Conservation (phyloP, 2,329 filamentous ascomycete species). For the Phialophora macrospora region DNA sequence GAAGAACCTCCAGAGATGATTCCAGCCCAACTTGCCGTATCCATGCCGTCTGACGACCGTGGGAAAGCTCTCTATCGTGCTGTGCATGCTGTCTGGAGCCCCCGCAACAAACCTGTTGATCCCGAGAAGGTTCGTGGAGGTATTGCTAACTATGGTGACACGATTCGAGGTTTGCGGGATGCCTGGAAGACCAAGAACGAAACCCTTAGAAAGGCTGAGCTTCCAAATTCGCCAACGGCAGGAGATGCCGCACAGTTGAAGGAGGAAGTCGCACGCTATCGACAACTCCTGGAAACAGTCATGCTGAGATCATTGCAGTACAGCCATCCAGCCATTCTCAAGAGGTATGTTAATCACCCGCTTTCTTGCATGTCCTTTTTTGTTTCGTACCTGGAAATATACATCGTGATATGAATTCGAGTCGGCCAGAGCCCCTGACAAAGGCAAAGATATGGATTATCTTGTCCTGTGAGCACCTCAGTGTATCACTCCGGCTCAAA, state of each 20-base stretch:
- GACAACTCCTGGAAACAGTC: conserved; percentile 61
- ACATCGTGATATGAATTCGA: neutral
- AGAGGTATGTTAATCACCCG: conserved; percentile 53
- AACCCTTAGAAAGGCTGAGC: conserved; percentile 62
- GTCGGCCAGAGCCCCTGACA: conserved; percentile 1
- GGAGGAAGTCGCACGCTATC: conserved; percentile 62
- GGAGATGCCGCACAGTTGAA: conserved; percentile 59
- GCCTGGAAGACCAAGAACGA: conserved; percentile 64
- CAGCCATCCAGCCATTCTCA: conserved; percentile 54
- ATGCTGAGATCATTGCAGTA: conserved; percentile 50
- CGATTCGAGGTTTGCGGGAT: conserved; percentile 64
- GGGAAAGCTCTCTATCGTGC: conserved; percentile 59
- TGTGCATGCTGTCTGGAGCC: conserved; percentile 65
- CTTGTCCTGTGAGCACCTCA: conserved; percentile 10
- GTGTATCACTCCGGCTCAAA: neutral
- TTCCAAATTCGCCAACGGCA: conserved; percentile 52
- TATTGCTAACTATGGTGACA: conserved; percentile 63
- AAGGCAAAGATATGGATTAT: conserved; percentile 4
- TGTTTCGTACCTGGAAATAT: neutral
- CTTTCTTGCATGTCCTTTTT: conserved; percentile 11
- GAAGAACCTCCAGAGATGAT: conserved; percentile 59
- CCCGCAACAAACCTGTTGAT: conserved; percentile 56
- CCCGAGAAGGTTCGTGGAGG: conserved; percentile 60
- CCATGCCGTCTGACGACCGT: conserved; percentile 58
- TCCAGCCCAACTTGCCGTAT: conserved; percentile 59